Evolutionary conservation across 1,139 yeast species (phyloP), one percentile per base, ranked within the genome.

Genomic region (Saccharomyces pastorianus): DNA sequence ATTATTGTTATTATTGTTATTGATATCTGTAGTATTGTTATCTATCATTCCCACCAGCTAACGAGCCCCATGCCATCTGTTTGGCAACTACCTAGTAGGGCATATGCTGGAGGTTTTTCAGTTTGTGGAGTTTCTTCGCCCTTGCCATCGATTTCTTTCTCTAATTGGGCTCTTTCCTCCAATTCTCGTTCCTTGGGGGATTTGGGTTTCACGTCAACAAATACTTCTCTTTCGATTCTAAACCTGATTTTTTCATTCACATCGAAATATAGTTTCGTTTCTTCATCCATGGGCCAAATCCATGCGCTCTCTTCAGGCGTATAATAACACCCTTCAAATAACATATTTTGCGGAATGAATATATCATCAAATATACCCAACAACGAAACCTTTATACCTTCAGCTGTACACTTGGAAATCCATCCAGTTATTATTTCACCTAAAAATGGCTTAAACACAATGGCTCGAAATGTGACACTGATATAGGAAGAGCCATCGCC

Each of bases 41-140:
- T n/a, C 48, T 26, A 27, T 46, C 25, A 82, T 65, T 87, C 95
- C 99, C 99, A 93, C 98, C 98, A 93, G 52, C 91, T 80, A 42
- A 88, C 84, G 64, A 95, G 82, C 4, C 99, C 99, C 95, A 89
- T 88, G 48, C 99, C 99, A 64, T 89, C 96, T 3, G 88, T 82
- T 68, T 90, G 96, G 70, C 97, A 90, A 53, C 96, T 86, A n/a
- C 95, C 97, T 34, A 87, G 71, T 34, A 93, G 73, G 11, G 90
- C 88, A 69, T 88, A 90, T 1, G 96, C 87, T 17, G 96, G 93
- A 69, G 79, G 68, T 66, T 74, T 65, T 47, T 62, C 64, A 3
- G 50, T 62, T 51, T 63, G 62, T n/a, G 62, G 62, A 46, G 63
- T 59, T 38, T 65, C 64, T 13, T 65, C 64, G 68, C 11, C 61